phyloP scores from a whole-genome alignment of 768 basidiomycete species.

The Cantharellus cinnabarinus region DNA sequence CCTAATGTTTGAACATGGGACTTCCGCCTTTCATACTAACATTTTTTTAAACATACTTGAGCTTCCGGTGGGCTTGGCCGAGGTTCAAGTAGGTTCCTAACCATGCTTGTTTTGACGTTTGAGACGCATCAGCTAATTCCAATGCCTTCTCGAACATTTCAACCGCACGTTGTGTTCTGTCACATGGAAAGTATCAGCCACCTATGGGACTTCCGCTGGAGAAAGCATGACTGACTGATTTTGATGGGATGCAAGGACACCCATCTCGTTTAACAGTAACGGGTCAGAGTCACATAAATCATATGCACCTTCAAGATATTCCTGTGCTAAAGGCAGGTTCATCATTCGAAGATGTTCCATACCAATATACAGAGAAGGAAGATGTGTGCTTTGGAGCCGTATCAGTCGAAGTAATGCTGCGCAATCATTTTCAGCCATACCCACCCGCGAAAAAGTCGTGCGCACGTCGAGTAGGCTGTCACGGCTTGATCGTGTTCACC shows the following conservation, averaged over 20 bases:
- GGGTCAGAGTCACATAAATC: conserved; percentile 76
- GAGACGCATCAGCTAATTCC: conserved; percentile 66
- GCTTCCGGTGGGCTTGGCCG: conserved; percentile 70
- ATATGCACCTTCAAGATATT: conserved; percentile 67
- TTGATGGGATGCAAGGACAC: conserved; percentile 79
- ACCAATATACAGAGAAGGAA: conserved; percentile 87
- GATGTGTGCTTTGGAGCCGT: conserved; percentile 56
- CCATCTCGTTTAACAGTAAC: conserved; percentile 75
- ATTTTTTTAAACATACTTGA: conserved; percentile 31
- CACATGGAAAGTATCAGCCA: not conserved
- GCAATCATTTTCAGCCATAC: conserved; percentile 6
- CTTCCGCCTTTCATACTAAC: not conserved
- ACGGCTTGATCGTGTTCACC: conserved; percentile 98
- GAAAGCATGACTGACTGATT: conserved; percentile 36
- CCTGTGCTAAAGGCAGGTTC: conserved; percentile 62
- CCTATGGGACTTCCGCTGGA: not conserved
- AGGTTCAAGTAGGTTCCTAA: conserved; percentile 79
- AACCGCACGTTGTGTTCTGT: conserved; percentile 33
- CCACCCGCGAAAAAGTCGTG: conserved; percentile 84
- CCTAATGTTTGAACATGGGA: not conserved
- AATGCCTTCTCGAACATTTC: conserved; percentile 55
- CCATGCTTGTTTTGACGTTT: conserved; percentile 65
- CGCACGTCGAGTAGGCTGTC: conserved; percentile 93
- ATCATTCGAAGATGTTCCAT: conserved; percentile 94
- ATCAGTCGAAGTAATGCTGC: not conserved